These are phyloP conservation scores for Lyophyllum shimeji DNA, from an alignment of 768 basidiomycete genomes.

Conservation along the genomic window DNA sequence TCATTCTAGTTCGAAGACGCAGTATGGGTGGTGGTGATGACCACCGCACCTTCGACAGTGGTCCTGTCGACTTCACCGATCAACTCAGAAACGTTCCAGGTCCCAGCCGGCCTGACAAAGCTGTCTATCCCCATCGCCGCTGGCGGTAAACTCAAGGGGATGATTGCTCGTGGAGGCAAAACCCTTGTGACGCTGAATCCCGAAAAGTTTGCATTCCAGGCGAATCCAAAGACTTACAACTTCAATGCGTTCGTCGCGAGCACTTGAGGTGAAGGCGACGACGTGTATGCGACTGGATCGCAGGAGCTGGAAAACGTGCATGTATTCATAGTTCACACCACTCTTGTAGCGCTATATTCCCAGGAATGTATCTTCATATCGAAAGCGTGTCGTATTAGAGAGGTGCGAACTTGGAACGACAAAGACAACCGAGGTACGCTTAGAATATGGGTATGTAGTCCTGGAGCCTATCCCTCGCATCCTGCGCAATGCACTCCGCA, in stretches of 20 bases:
- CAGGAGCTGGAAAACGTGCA: background rate
- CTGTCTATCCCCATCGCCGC: conserved; percentile 55
- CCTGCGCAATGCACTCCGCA: conserved; percentile 97
- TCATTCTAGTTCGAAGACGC: conserved; percentile 52
- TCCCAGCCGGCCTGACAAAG: conserved; percentile 59
- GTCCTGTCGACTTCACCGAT: conserved; percentile 50
- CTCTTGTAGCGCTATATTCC: background rate
- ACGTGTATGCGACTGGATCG: background rate
- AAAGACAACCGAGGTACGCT: conserved; percentile 23
- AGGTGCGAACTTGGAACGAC: background rate
- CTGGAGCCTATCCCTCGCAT: conserved; percentile 92
- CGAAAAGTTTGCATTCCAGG: conserved; percentile 51
- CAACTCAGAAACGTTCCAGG: conserved; percentile 42
- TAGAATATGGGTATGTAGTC: conserved; percentile 93
- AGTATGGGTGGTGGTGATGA: conserved; percentile 69
- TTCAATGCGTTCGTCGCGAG: conserved; percentile 68
- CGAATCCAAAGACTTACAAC: conserved; percentile 59
- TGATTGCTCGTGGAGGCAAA: conserved; percentile 47
- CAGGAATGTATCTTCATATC: background rate
- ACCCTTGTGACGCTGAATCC: conserved; percentile 49
- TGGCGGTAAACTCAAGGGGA: conserved; percentile 50
- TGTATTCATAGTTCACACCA: background rate
- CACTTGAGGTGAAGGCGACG: conserved; percentile 17
- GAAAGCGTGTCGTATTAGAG: background rate
- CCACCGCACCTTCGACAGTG: conserved; percentile 55